phyloP scores from a whole-genome alignment of 1,139 yeast species.

The Magnusiomyces magnusii region DNA sequence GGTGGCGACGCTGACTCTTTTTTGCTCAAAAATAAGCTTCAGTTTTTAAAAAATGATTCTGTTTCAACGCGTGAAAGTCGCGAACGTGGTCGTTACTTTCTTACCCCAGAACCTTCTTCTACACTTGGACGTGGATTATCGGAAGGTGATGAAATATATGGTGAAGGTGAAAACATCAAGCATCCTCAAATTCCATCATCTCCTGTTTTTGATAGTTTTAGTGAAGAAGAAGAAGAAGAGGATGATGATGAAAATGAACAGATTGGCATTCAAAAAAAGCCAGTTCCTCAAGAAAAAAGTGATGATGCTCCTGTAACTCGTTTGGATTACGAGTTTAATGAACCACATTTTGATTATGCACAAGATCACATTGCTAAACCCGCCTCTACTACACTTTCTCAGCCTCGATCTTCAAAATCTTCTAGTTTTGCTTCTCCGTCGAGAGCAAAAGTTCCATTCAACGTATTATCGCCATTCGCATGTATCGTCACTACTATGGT shows the following conservation, averaged over 20 bases:
- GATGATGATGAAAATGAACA: background rate
- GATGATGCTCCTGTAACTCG: background rate
- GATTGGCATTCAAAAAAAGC: background rate
- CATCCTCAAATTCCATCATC: constrained; percentile 4
- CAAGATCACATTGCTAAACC: background rate
- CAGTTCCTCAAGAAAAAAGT: background rate
- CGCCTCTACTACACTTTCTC: background rate
- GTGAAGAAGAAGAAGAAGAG: constrained; percentile 11
- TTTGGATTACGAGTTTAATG: background rate
- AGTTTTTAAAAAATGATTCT: background rate
- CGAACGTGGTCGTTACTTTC: constrained; percentile 18
- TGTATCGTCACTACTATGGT: constrained; percentile 27
- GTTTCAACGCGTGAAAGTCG: background rate
- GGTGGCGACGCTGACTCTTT: background rate
- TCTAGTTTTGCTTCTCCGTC: constrained; percentile 19
- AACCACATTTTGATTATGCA: constrained; percentile 3
- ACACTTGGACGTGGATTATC: constrained; percentile 20
- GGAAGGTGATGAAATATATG: constrained; percentile 17
- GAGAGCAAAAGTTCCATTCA: constrained; percentile 18
- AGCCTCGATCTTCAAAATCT: background rate
- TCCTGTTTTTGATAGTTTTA: background rate
- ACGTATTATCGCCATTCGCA: constrained; percentile 28
- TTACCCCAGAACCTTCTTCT: constrained; percentile 29
- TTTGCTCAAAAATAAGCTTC: background rate
- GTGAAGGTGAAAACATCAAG: constrained; percentile 5